A percentile compares a stretch with the other conserved stretches of the same genome.
Conservation (phyloP, 257 asterid genomes). For the Coffea canephora region DNA sequence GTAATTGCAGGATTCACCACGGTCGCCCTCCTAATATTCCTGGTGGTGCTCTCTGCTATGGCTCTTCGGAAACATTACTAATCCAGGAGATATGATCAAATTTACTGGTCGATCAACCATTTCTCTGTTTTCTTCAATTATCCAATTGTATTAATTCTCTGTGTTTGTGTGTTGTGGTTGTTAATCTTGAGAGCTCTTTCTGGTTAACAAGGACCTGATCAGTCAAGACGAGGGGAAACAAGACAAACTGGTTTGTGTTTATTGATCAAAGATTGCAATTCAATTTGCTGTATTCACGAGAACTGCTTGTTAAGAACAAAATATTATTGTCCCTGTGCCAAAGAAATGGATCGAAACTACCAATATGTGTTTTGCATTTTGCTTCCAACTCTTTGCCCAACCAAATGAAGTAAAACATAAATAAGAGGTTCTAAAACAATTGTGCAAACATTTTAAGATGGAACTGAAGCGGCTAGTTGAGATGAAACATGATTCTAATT, state of each 20-base stretch:
- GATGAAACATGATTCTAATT: too few species aligned
- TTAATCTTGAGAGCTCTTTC: background rate
- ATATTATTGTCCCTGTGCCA: too few species aligned
- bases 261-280: background rate
- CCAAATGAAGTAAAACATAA: too few species aligned
- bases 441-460: too few species aligned
- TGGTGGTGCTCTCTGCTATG: slow-evolving; percentile 53
- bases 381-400: too few species aligned
- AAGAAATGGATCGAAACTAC: too few species aligned
- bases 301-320: too few species aligned
- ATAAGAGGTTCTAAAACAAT: too few species aligned
- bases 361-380: too few species aligned
- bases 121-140: background rate
- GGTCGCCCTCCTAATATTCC: slow-evolving; percentile 39
- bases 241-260: background rate
- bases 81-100: background rate
- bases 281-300: background rate
- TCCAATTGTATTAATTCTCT: background rate
- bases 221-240: background rate
- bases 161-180: background rate
- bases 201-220: background rate
- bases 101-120: background rate
- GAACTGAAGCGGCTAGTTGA: too few species aligned
- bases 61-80: slow-evolving; percentile 37
- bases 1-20: slow-evolving; percentile 50